Evolutionary conservation across 805 yeast genomes (phyloP).

Genomic region (Kodamaea nitidulidarum): DNA sequence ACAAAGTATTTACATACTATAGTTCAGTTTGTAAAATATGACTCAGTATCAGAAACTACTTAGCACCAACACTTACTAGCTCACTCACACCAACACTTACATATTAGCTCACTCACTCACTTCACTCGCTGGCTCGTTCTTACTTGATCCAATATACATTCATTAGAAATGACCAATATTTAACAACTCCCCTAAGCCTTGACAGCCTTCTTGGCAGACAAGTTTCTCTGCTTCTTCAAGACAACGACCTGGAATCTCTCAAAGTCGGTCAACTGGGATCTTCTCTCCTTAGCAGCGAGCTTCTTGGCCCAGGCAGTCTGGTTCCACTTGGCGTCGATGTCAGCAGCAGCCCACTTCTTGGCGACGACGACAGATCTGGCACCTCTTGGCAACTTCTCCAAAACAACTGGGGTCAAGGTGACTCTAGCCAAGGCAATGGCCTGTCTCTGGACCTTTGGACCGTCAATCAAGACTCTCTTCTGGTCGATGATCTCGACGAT

Average conservation of each 20-base stretch:
- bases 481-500: constrained; percentile 99
- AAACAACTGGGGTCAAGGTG: constrained; percentile 88
- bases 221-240: constrained; percentile 96
- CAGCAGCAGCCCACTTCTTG: constrained; percentile 93
- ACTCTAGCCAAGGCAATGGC: constrained; percentile 81
- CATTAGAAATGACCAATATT: constrained; percentile 2
- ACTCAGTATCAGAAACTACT: too few species aligned
- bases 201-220: constrained; percentile 81
- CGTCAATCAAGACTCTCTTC: constrained; percentile 96
- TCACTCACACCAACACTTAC: too few species aligned
- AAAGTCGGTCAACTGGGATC: constrained; percentile 91
- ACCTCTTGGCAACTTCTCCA: constrained; percentile 88
- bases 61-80: too few species aligned
- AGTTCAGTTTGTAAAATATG: too few species aligned
- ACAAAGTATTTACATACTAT: too few species aligned
- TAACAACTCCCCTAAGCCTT: constrained; percentile 59
- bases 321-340: constrained; percentile 86
- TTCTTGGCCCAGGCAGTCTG: constrained; percentile 96
- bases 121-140: neutral
- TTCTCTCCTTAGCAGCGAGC: constrained; percentile 90
- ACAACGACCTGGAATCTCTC: constrained; percentile 99
- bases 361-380: constrained; percentile 78
- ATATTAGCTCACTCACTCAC: too few species aligned
- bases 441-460: constrained; percentile 96
- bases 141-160: constrained; percentile 2